Evolutionary conservation across 495 filamentous ascomycete species (phyloP), one percentile per base, ranked within the genome.

Genomic region (Aspergillus sclerotioniger): DNA sequence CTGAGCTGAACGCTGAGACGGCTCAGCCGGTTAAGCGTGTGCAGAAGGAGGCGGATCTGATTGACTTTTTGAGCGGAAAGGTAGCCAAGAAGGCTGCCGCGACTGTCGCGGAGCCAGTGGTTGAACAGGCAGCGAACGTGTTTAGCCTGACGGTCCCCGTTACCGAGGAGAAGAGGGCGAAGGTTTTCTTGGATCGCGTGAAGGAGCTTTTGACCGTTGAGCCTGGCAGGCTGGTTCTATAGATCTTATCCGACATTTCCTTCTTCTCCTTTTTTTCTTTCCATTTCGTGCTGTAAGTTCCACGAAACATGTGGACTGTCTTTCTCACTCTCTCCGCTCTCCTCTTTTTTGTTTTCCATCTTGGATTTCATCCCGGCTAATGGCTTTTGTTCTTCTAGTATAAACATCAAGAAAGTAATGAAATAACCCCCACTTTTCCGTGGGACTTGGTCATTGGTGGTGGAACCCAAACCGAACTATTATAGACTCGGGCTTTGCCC

Each of bases 181-280:
- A 78, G 67, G 77, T 85, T 3, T 98, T 96, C 75, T 70, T 98
- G 54, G 87, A 90, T 71, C 84, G 90, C 48, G 76, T 97, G 35
- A 95, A 96, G 83, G 74, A 76, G 17, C 80, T 91, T 20, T 73
- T 98, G 63, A 93, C 94, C 72, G 80, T 78, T 46, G 89, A 96
- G 73, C 92, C 94, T 15, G 92, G 86, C 16, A 79, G 86, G 52
- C 72, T 98, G 49, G 84, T 98, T 47, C 74, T 78, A 61, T 82
- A 75, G 69, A 71, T 58, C 50, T 25, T 25, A 56, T 53, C 53
- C 51, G 20, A 44, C 44, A 57, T 54, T 41, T 48, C 57, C 21
- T 19, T 49, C 45, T 56, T 57, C n/a, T n/a, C n/a, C n/a, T 59
- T 25, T 25, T 46, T 46, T 46, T 46, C 44, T 46, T 21, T 9